Conservation (phyloP, 2,329 filamentous ascomycete species). For the Trichocomaceae sp. region DNA sequence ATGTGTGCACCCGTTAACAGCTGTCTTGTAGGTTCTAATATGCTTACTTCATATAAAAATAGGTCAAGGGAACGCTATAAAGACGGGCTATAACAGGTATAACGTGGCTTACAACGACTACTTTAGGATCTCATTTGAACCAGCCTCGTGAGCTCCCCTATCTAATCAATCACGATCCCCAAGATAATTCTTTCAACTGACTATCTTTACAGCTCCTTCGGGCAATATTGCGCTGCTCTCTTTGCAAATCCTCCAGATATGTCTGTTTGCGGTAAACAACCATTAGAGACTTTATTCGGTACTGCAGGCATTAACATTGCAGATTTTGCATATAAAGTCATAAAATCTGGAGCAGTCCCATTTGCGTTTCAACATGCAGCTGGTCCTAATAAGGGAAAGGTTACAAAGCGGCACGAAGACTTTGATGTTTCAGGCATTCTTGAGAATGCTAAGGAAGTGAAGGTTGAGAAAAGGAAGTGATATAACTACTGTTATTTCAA, state of each 20-base stretch:
- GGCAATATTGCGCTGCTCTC: slow-evolving; percentile 2
- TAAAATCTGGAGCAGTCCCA: too few species aligned
- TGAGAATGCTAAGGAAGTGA: too few species aligned
- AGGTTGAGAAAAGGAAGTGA: too few species aligned
- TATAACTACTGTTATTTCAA: too few species aligned
- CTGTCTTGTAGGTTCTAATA: too few species aligned
- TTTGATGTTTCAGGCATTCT: too few species aligned
- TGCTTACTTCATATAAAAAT: neutral
- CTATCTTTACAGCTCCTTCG: neutral
- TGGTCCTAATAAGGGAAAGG: too few species aligned
- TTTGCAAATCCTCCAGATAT: neutral
- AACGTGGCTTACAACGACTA: neutral
- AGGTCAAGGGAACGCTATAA: neutral
- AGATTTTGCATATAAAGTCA: neutral
- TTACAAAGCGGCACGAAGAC: too few species aligned
- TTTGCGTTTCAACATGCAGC: too few species aligned
- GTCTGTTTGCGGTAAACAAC: neutral
- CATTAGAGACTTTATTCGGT: neutral
- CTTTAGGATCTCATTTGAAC: neutral
- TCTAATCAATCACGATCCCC: too few species aligned
- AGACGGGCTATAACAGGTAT: neutral
- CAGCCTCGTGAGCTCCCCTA: too few species aligned
- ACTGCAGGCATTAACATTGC: neutral
- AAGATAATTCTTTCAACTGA: neutral
- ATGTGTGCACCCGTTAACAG: neutral